phyloP scores from a whole-genome alignment of 164 flowering plant genomes.

The Taxillus chinensis region DNA sequence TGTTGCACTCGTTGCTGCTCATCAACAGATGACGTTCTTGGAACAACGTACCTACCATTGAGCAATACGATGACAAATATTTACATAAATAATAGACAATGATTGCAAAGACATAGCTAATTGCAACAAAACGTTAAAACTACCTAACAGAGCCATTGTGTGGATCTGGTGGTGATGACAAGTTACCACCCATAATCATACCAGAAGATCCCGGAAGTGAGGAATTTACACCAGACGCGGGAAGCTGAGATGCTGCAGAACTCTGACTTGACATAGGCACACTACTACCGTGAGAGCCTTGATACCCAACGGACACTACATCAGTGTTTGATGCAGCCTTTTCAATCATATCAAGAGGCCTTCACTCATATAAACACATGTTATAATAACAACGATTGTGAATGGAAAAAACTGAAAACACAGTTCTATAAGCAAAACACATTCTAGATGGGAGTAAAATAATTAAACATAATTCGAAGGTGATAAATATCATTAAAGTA shows the following conservation, averaged over 20 bases:
- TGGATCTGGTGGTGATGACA: slow-evolving; percentile 46
- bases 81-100: background rate
- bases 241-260: slow-evolving; percentile 32
- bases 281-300: slow-evolving; percentile 49
- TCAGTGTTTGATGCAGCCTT: slow-evolving; percentile 48
- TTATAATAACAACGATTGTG: background rate
- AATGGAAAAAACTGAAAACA: background rate
- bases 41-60: slow-evolving; percentile 50
- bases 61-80: background rate
- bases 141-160: slow-evolving; percentile 54
- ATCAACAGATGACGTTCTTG: slow-evolving; percentile 50
- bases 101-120: background rate
- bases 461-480: too few relatives aligned
- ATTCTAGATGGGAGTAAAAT: background rate
- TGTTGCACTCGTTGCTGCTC: slow-evolving; percentile 80
- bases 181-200: slow-evolving; percentile 43
- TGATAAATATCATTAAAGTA: too few relatives aligned
- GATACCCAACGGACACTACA: slow-evolving; percentile 43
- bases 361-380: slow-evolving; percentile 20
- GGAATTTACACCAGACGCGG: slow-evolving; percentile 46
- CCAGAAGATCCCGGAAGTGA: slow-evolving; percentile 51
- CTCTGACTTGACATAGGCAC: slow-evolving; percentile 51
- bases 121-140: background rate
- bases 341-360: slow-evolving; percentile 92
- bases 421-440: background rate